Conservation (phyloP, 2,329 filamentous ascomycete genomes). For the Rhynchosporium agropyri region DNA sequence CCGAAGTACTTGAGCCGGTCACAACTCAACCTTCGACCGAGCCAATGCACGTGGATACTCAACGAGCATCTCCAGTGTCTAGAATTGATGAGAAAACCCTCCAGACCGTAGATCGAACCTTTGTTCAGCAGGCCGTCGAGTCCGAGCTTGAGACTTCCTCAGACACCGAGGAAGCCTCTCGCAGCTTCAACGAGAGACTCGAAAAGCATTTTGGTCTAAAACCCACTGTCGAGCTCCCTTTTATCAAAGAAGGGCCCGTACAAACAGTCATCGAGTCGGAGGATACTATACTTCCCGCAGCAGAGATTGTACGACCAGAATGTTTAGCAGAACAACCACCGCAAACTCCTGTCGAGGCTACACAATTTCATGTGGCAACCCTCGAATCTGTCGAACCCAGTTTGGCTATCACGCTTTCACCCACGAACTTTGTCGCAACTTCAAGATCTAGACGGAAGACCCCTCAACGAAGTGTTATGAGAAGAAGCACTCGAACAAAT, state of each 20-base stretch:
- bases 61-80: background rate
- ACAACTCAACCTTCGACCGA: background rate
- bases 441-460: slow-evolving; percentile 24
- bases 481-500: slow-evolving; percentile 26
- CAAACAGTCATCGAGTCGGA: background rate
- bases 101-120: background rate
- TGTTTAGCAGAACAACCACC: slow-evolving; percentile 1
- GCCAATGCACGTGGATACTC: background rate
- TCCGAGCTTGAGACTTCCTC: background rate
- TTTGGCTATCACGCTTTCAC: slow-evolving; percentile 3
- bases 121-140: background rate
- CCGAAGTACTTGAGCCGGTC: background rate
- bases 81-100: background rate
- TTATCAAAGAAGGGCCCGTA: background rate
- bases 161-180: background rate
- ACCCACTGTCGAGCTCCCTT: background rate
- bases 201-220: background rate
- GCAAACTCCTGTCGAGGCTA: background rate
- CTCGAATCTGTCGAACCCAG: slow-evolving; percentile 1
- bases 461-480: slow-evolving; percentile 17
- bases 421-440: slow-evolving; percentile 18
- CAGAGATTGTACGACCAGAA: background rate
- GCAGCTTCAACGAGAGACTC: background rate
- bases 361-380: background rate
- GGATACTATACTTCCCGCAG: background rate